Percentiles rank a stretch among this genome's conserved stretches.
Conservation (phyloP, 768 basidiomycete species). For the Tubosaeta sp. region DNA sequence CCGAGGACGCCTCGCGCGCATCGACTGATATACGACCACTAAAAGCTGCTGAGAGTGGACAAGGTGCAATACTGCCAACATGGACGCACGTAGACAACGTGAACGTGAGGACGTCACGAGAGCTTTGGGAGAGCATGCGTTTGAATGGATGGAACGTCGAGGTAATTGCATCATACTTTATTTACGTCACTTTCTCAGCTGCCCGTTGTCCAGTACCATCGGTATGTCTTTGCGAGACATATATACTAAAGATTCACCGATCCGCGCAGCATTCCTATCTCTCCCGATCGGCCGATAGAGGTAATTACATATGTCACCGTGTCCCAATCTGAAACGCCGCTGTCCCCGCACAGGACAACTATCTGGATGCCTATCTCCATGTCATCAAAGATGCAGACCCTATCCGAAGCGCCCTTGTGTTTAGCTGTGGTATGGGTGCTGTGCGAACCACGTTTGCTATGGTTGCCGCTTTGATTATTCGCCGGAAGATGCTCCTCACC, state of each 20-base stretch:
- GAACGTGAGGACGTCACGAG: slow-evolving; percentile 83
- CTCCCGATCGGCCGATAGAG: slow-evolving; percentile 88
- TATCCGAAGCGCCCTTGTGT: slow-evolving; percentile 75
- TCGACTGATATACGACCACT: slow-evolving; percentile 2
- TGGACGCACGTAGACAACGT: slow-evolving; percentile 87
- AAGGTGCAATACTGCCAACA: slow-evolving; percentile 82
- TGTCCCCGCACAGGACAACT: slow-evolving; percentile 62
- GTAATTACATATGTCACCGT: slow-evolving; percentile 33
- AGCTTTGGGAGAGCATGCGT: slow-evolving; percentile 80
- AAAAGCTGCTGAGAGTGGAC: slow-evolving; percentile 54
- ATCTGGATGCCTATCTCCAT: slow-evolving; percentile 87
- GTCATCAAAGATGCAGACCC: slow-evolving; percentile 82
- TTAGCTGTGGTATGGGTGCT: slow-evolving; percentile 96
- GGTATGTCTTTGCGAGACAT: slow-evolving; percentile 39
- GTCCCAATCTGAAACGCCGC: background rate
- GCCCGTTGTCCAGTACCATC: slow-evolving; percentile 59
- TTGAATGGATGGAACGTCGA: slow-evolving; percentile 89
- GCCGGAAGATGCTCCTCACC: slow-evolving; percentile 66
- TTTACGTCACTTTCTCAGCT: slow-evolving; percentile 8
- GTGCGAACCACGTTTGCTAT: slow-evolving; percentile 96
- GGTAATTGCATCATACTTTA: slow-evolving; percentile 33
- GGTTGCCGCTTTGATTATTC: slow-evolving; percentile 85
- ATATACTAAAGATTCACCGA: slow-evolving; percentile 10
- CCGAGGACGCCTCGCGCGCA: background rate
- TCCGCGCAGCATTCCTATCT: slow-evolving; percentile 78